Conservation (phyloP, 2,329 filamentous ascomycete species). For the Aspergillus luchuensis region DNA sequence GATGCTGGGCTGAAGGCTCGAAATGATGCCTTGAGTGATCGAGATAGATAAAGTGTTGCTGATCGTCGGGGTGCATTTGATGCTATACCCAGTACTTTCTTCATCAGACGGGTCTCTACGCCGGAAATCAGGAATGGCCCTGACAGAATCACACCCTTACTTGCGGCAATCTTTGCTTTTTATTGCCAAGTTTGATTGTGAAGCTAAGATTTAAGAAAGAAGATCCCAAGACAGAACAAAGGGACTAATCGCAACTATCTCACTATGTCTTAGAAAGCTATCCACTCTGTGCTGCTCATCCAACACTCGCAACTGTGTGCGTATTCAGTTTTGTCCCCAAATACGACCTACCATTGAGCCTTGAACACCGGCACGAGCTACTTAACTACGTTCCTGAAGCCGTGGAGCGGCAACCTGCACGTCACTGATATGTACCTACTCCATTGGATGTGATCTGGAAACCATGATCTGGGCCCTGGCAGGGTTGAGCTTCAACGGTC, state of each 20-base stretch:
- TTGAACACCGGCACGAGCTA: not conserved
- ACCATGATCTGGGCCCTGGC: not conserved
- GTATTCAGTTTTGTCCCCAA: not conserved
- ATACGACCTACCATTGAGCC: not conserved
- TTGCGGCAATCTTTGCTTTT: not conserved
- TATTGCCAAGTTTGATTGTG: not conserved
- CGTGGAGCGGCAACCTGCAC: slow-evolving; percentile 4
- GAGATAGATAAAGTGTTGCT: not conserved
- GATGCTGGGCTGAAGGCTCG: not conserved
- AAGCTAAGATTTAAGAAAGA: not conserved
- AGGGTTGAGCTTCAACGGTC: slow-evolving; percentile 1
- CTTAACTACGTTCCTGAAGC: not conserved
- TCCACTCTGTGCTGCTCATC: not conserved
- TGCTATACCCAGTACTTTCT: not conserved
- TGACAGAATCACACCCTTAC: not conserved
- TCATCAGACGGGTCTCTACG: not conserved
- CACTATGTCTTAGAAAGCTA: not conserved
- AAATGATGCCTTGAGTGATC: not conserved
- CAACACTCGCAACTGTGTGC: no score
- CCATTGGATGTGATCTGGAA: not conserved
- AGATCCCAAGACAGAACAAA: not conserved
- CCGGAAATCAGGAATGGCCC: not conserved
- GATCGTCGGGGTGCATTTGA: not conserved
- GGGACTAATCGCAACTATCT: not conserved
- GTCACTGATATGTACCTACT: slow-evolving; percentile 6